Conservation (phyloP, 2,329 filamentous ascomycete genomes). For the Fusarium verrucosum region DNA sequence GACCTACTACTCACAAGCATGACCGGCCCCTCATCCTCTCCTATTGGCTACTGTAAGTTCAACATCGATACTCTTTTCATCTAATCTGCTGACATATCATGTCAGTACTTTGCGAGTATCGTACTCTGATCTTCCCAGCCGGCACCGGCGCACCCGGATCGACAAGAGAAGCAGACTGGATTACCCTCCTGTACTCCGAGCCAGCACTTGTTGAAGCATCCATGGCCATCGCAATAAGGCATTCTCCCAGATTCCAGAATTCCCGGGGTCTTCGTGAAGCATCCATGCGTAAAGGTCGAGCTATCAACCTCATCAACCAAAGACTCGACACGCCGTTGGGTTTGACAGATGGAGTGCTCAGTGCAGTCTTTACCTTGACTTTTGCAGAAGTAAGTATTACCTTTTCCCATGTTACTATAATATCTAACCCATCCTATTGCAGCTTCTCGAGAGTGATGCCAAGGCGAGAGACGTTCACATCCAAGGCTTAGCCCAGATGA, state of each 20-base stretch:
- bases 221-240: conserved; percentile 26
- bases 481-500: conserved; percentile 22
- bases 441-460: conserved; percentile 30
- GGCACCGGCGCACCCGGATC: conserved; percentile 3
- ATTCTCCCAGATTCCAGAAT: not conserved
- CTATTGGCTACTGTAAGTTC: conserved; percentile 1
- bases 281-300: conserved; percentile 7
- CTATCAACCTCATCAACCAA: conserved; percentile 29
- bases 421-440: not conserved
- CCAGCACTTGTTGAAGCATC: conserved; percentile 42
- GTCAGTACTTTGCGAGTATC: conserved; percentile 7
- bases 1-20: not conserved
- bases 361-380: conserved; percentile 35
- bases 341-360: conserved; percentile 32
- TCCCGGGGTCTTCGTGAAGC: not conserved
- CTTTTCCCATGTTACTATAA: accelerated
- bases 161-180: conserved; percentile 20
- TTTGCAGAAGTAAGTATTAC: conserved; percentile 15
- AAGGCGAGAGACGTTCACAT: conserved; percentile 18
- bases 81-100: not conserved
- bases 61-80: no score
- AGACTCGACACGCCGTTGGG: not conserved
- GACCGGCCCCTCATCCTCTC: not conserved
- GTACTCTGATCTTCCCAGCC: conserved; percentile 2
- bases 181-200: conserved; percentile 30